Percentiles rank a stretch among this genome's conserved stretches.
These are phyloP conservation scores for Schizochytrium sp. DNA, from an alignment of 108 stramenopile species.

Conservation along the genomic window DNA sequence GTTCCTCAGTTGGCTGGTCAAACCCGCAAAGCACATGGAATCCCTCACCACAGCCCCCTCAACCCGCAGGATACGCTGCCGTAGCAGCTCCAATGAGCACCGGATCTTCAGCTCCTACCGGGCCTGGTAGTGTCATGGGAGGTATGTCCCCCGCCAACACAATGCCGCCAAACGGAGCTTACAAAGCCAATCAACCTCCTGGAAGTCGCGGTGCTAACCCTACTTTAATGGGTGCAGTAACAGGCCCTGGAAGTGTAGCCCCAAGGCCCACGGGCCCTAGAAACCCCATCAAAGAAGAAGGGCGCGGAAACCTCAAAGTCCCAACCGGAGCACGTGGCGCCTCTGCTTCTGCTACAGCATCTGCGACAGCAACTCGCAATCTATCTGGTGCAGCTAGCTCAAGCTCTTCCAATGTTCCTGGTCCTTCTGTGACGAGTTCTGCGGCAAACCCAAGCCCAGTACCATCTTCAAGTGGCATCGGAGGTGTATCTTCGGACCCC, in stretches of 20 bases:
- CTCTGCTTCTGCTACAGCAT: background rate
- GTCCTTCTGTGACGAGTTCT: background rate
- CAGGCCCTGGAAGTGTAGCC: background rate
- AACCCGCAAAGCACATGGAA: too few relatives aligned
- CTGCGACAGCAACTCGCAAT: background rate
- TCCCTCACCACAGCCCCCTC: too few relatives aligned
- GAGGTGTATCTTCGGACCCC: background rate
- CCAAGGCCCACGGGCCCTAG: background rate
- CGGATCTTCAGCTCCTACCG: too few relatives aligned
- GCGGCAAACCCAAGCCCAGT: too few relatives aligned
- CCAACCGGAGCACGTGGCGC: conserved; percentile 32
- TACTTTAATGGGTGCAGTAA: background rate
- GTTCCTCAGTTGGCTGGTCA: too few relatives aligned
- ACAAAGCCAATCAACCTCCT: background rate
- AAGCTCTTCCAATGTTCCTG: too few relatives aligned
- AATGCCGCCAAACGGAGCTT: too few relatives aligned
- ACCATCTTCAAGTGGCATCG: background rate
- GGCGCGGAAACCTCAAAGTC: background rate
- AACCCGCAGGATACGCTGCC: too few relatives aligned
- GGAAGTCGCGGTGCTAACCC: background rate
- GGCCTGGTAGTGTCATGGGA: background rate
- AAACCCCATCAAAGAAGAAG: conserved; percentile 8
- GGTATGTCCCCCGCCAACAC: background rate
- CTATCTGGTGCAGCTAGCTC: too few relatives aligned
- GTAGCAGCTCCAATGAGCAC: too few relatives aligned